Base-by-base conservation (phyloP, 495 filamentous ascomycete species). In the Talaromyces nanjingensis region DNA sequence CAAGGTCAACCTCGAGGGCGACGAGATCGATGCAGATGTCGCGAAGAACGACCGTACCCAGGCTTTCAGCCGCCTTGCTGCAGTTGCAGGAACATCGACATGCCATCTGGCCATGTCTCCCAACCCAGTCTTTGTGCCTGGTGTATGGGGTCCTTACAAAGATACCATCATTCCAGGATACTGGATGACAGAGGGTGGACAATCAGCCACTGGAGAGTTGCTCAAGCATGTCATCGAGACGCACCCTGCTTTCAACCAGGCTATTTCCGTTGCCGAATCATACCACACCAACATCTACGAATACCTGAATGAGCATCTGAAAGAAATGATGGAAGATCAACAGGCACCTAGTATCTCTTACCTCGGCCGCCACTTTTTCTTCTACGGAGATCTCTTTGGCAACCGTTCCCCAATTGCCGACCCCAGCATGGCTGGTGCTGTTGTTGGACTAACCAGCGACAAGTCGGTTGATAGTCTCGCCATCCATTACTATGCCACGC, bases 341-440 rank as follows among this genome's bases (percentile, higher is more conserved):
- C 75, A 83, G 2, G 91, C 90, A 11, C 93, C 92, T 0, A 85
- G 82, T 62, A 82, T 97, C 37, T 86, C 88, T n/a, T 96, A 89
- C 68, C 80, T 98, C 0, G 91, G 83, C 16, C 89, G 94, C 6
- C 93, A 98, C 73, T 87, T 96, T 74, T 98, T 98, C 83, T 96
- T 98, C 80, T 97, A 98, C 70, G 94, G 94, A 61, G 94, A 98
- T 70, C 84, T 97, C n/a, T 97, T 94, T 83, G 94, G 94, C 47
- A 98, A 98, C 74, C 87, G 94, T 33, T 96, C 91, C 18, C 94
- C 94, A 5, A 85, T 98, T 63, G 93, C 93, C 0, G 91, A 98
- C 69, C 83, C 93, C 1, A 86, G 84, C 72, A 98, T 98, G 94
- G 87, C 86, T 31, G 94, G 94, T 33, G 86, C 92, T 1, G 83